phyloP scores from a whole-genome alignment of 2,329 filamentous ascomycete genomes.

The Colletotrichum zoysiae region DNA sequence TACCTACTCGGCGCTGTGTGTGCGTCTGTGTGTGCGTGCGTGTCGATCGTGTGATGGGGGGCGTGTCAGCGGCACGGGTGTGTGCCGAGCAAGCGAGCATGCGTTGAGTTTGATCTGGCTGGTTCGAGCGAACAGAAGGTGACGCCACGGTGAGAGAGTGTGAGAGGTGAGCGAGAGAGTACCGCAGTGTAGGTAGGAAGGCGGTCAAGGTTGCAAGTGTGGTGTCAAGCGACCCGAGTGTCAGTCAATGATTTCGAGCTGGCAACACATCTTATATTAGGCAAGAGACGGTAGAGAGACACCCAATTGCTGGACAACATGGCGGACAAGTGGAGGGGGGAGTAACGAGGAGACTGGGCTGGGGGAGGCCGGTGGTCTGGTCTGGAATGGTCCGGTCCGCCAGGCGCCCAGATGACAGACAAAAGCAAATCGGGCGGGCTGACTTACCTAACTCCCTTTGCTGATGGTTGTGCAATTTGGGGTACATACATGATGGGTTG shows the following conservation, averaged over 20 bases:
- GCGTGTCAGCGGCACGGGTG: conserved; percentile 31
- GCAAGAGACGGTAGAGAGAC: conserved; percentile 19
- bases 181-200: neutral
- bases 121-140: neutral
- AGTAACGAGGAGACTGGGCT: neutral
- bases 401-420: conserved; percentile 9
- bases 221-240: neutral
- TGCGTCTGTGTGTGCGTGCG: conserved; percentile 37
- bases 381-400: neutral
- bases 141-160: neutral
- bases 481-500: neutral
- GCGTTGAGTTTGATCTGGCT: conserved; percentile 6
- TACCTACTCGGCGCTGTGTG: conserved; percentile 28
- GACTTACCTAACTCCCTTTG: neutral
- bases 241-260: neutral
- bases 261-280: neutral
- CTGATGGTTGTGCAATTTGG: neutral
- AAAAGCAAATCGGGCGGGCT: neutral
- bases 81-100: conserved; percentile 8
- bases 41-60: conserved; percentile 40
- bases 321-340: neutral
- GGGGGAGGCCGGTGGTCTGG: neutral
- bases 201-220: conserved; percentile 3
- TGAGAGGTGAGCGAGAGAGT: neutral
- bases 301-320: conserved; percentile 5